Percentiles rank a stretch among this genome's conserved stretches.
These are phyloP conservation scores for Akebia trifoliata DNA, from an alignment of 164 flowering plant species.

Conservation along the genomic window DNA sequence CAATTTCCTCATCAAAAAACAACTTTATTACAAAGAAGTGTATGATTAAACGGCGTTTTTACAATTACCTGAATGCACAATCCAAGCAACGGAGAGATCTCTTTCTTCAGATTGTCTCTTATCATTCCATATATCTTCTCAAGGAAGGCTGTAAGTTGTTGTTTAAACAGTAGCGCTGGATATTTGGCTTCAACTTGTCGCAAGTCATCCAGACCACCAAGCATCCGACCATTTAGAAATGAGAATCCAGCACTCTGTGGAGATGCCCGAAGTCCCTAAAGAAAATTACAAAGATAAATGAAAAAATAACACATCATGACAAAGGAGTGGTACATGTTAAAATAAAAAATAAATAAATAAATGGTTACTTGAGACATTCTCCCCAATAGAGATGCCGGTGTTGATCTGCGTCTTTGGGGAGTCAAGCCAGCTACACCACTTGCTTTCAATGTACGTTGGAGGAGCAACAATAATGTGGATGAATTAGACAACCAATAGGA, in stretches of 20 bases:
- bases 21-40: not conserved
- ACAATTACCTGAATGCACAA: constrained; percentile 81
- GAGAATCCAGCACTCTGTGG: constrained; percentile 72
- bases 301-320: not conserved
- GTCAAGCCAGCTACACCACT: constrained; percentile 85
- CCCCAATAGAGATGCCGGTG: constrained; percentile 87
- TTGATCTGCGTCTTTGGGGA: constrained; percentile 78
- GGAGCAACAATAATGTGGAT: constrained; percentile 78
- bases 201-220: constrained; percentile 63
- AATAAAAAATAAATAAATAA: not conserved
- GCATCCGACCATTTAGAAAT: constrained; percentile 66
- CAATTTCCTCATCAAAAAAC: not conserved
- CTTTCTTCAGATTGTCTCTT: too few species aligned
- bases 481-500: too few species aligned
- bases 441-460: constrained; percentile 92
- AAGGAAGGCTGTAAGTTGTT: constrained; percentile 91
- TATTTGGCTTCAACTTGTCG: constrained; percentile 94
- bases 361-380: constrained; percentile 81
- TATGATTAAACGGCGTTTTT: not conserved
- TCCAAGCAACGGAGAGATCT: too few species aligned
- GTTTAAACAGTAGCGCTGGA: too few species aligned
- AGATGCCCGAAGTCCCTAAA: too few species aligned
- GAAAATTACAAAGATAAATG: not conserved
- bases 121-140: constrained; percentile 97
- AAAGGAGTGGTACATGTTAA: not conserved